Evolutionary conservation across 1,284 basidiomycete genomes (phyloP), one percentile per base, ranked within the genome.

Genomic region (Malassezia caprae): DNA sequence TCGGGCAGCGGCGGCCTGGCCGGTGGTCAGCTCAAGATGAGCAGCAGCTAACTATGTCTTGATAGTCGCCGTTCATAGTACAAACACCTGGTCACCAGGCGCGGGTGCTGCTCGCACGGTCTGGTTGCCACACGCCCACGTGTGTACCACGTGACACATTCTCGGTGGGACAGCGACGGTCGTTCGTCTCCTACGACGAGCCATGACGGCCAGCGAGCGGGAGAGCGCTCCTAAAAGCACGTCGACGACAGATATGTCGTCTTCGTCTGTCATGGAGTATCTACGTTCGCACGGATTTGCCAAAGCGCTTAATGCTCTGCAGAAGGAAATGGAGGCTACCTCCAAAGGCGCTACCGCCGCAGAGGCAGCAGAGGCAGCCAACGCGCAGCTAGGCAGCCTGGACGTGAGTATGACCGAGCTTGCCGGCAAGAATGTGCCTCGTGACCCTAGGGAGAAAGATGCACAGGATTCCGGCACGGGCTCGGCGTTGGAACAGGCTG

Each of bases 211-310:
- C 13, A 43, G 24, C 41, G 41, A 43, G 24, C 23, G 41, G 23
- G 44, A 30, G 12, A 24, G 28, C 31, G 44, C 44, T 46, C 19
- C 44, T 13, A 46, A 31, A 15, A 46, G 44, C 30, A 17, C 24
- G 11, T 30, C 28, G 8, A 21, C 27, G 23, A 46, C 31, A 19
- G 41, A 48, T 5, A 28, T 51, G 49, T 35, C 45, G 39, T 32
- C 54, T 12, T 35, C 49, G 13, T 31, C 85, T 12, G 82, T 94
- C 39, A 78, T 89, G 58, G 87, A 90, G 53, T 96, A 93, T 75
- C 80, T 94, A 45, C 84, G 84, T 51, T 78, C 83, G 24, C 81
- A 89, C 48, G 90, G 91, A 4, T 85, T 89, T 76, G 79, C 81
- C 65, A 79, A 81, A 40, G 87, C 87, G 11, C 86, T 88, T 72